Evolutionary conservation across 2,329 filamentous ascomycete genomes (phyloP), one percentile per base, ranked within the genome.

Genomic region (Aspergillus sp.): DNA sequence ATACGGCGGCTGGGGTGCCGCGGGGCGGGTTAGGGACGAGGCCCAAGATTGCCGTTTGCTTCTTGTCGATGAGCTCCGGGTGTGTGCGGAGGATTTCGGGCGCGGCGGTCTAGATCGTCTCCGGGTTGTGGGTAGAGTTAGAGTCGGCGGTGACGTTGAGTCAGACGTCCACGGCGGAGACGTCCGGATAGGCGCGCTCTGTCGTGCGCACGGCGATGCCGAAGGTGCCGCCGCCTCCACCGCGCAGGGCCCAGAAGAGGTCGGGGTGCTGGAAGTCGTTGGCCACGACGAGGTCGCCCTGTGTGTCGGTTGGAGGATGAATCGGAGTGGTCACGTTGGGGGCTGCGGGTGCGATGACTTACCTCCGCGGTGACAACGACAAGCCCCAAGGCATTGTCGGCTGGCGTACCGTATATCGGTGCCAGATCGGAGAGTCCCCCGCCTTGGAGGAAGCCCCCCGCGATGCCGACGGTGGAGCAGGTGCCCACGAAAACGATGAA

Each of bases 361-460:
- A 57, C 57, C 54, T 73, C 70, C 10, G 77, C 71, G 2, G 74
- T 75, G 3, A 82, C 75, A 7, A 82, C 71, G 49, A 80, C 70
- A 48, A 78, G 67, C 49, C 73, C 67, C n/a, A 82, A 66, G 5
- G 79, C 71, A 60, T 81, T 75, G 60, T 82, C 79, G 3, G 76
- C 71, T 51, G 70, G 80, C 61, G 82, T 74, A 56, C 82, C 74
- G 55, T 78, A 78, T 29, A 76, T 62, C 47, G 72, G 73, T 13
- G 76, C 77, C 44, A 85, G 60, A 16, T 69, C 62, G 3, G 70
- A 70, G 31, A 76, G 70, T 9, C 76, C 75, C 19, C 74, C 75
- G 10, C 75, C 73, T 32, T 69, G 67, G 0, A 67, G 58, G 64
- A 67, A 76, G 1, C 74, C 74, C 1, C 71, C 71, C 19, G 53